Evolutionary conservation across 1,139 yeast genomes (phyloP), one percentile per base, ranked within the genome.

Genomic region (Zygoascus sp.): DNA sequence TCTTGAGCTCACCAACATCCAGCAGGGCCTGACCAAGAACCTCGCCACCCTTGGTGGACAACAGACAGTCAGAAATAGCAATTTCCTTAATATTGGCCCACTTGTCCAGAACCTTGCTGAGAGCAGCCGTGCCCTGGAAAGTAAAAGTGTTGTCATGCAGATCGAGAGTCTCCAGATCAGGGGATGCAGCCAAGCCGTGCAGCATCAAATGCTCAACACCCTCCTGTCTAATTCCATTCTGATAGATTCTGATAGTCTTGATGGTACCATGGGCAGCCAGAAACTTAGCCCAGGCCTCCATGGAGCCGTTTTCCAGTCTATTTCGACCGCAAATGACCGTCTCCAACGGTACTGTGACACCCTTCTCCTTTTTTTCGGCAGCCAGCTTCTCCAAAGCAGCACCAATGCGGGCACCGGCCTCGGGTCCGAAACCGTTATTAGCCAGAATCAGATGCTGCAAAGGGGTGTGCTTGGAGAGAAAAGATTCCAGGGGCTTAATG

Each of bases 341-440:
- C 63, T 83, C 82, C 61, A 71, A 61, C 46, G 57, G 53, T 79
- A 75, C 42, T 64, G 63, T 50, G 56, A 60, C 34, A 53, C 58
- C 72, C 69, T 43, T 55, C 32, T 68, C 68, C 53, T 73, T 67
- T 66, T 87, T 86, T 50, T 80, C 80, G 43, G 67, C 66, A n/a
- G 95, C 80, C 57, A 90, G 75, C 58, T 76, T 75, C 68, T 74
- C 87, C 50, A 92, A 76, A 5, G 96, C 87, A 55, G 80, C 80
- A 51, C 97, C 98, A 55, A 92, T 85, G 65, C 96, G 78, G 46
- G 94, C 83, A 58, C 98, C 98, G 0, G 97, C 96, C 66, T 84
- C 85, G 25, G 98, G 98, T 19, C 98, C 98, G 80, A 92, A 83
- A 47, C 98, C 98, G 65, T 94, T 92, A 68, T 92, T 92, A 42